phyloP scores from a whole-genome alignment of 148 eudicot genomes.

The Chenopodium suecicum region DNA sequence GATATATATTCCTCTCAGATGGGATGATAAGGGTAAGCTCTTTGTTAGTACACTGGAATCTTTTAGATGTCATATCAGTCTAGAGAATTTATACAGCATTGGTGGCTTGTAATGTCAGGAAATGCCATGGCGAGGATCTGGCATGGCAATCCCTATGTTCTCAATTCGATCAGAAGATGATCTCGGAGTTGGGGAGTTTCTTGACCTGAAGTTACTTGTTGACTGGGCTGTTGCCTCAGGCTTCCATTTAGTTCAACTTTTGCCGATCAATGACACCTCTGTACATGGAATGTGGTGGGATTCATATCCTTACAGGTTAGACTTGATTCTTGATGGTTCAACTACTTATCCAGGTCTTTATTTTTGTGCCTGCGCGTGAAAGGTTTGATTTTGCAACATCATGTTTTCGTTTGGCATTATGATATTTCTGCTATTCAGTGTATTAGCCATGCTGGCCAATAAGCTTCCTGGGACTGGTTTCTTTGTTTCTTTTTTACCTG shows the following conservation, averaged over 20 bases:
- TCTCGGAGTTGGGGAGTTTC: constrained; percentile 96
- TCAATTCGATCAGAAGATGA: constrained; percentile 85
- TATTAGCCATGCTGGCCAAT: neutral
- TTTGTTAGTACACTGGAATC: neutral
- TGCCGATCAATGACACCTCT: constrained; percentile 96
- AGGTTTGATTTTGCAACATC: neutral
- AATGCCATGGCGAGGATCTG: constrained; percentile 98
- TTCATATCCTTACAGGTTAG: constrained; percentile 94
- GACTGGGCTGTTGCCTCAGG: constrained; percentile 92
- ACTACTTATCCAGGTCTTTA: neutral
- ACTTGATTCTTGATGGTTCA: neutral
- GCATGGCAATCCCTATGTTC: constrained; percentile 96
- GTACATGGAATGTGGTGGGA: constrained; percentile 99
- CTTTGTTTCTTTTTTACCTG: neutral
- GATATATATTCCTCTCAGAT: constrained; percentile 73
- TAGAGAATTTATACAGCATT: constrained; percentile 3
- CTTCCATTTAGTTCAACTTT: constrained; percentile 93
- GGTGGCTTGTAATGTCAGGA: constrained; percentile 48
- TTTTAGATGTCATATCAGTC: neutral
- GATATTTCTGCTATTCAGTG: neutral
- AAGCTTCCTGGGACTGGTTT: neutral
- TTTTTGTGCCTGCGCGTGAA: neutral
- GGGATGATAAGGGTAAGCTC: constrained; percentile 84
- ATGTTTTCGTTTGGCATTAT: neutral
- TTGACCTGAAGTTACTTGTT: constrained; percentile 84